Base-by-base conservation (phyloP, 78 protist species). In the Dictyostelium capitatum region DNA sequence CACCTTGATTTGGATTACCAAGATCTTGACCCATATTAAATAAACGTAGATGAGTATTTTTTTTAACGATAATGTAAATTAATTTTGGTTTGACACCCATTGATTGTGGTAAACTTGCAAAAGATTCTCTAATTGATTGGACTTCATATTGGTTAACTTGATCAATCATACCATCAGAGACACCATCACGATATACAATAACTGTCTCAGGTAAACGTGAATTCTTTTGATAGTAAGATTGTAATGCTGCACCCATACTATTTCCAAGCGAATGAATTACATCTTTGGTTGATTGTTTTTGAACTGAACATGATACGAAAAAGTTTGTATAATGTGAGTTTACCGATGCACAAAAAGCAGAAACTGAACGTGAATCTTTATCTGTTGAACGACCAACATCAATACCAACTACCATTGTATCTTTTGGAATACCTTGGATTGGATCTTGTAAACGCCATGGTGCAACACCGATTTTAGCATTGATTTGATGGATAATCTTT, bases 101-200 rank as follows among this genome's bases (percentile, higher is more conserved):
- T 23, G 69, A 59, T 12, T 25, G 32, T n/a, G 87, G 25, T 1
- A 67, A 20, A 5, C 5, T n/a, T 3, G 17, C 51, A 19, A 25
- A 6, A 5, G 94, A 82, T 2, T 73, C 77, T 19, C 79, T 50
- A 12, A 89, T 57, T 11, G 81, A 82, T 3, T 11, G 2, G 1
- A 89, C 65, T 47, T 89, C 94, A 14, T 48, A 20, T 4, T 59
- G 15, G 6, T 25, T 53, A 53, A 87, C 85, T 10, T 41, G 59
- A 2, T 62, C 59, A 0, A 89, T 28, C 90, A 95, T 83, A 53
- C 96, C 96, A 59, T 95, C 96, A 17, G 92, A 80, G 28, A 95
- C 96, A 72, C 96, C 96, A 62, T 95, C 96, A 41, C 96, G 90
- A 64, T 79, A 95, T 17, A 95, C 91, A 23, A 95, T 82, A 8